phyloP scores from a whole-genome alignment of 495 filamentous ascomycete species.

The Glarea lozoyensis region DNA sequence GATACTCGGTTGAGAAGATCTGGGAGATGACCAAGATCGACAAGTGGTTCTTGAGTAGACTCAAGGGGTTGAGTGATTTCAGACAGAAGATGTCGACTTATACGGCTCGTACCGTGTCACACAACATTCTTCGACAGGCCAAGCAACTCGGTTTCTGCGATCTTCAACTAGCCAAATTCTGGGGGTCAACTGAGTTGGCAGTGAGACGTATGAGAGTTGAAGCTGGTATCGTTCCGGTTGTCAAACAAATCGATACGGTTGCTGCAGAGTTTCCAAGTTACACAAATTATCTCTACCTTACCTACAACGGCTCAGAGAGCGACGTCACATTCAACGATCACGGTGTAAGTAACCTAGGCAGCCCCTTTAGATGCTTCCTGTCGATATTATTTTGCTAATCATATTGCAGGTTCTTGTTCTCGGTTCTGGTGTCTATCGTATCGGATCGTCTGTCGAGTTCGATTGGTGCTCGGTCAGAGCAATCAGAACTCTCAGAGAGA shows the following conservation, averaged over 20 bases:
- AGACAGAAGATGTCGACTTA: constrained; percentile 64
- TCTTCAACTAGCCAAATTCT: constrained; percentile 87
- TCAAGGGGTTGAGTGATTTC: constrained; percentile 87
- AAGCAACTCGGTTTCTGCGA: constrained; percentile 94
- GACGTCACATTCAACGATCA: constrained; percentile 80
- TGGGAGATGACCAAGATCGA: constrained; percentile 98
- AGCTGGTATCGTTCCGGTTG: constrained; percentile 74
- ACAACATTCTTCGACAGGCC: constrained; percentile 60
- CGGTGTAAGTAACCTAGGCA: constrained; percentile 85
- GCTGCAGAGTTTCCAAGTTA: constrained; percentile 92
- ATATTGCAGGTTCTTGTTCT: too few relatives aligned
- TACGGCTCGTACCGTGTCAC: constrained; percentile 58
- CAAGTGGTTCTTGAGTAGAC: constrained; percentile 89
- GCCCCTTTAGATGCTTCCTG: too few relatives aligned
- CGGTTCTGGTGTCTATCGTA: constrained; percentile 94
- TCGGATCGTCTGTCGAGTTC: constrained; percentile 96
- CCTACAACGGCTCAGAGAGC: constrained; percentile 85
- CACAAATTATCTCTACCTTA: constrained; percentile 96
- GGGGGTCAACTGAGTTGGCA: constrained; percentile 84
- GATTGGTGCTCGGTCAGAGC: constrained; percentile 99
- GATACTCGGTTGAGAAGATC: constrained; percentile 91
- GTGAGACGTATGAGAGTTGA: constrained; percentile 75
- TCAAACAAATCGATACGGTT: constrained; percentile 98
- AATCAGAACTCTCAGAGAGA: constrained; percentile 82
- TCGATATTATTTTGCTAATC: too few relatives aligned